These are phyloP conservation scores for Acanthamoeba lenticulata DNA, from an alignment of 208 protist species.

Conservation along the genomic window DNA sequence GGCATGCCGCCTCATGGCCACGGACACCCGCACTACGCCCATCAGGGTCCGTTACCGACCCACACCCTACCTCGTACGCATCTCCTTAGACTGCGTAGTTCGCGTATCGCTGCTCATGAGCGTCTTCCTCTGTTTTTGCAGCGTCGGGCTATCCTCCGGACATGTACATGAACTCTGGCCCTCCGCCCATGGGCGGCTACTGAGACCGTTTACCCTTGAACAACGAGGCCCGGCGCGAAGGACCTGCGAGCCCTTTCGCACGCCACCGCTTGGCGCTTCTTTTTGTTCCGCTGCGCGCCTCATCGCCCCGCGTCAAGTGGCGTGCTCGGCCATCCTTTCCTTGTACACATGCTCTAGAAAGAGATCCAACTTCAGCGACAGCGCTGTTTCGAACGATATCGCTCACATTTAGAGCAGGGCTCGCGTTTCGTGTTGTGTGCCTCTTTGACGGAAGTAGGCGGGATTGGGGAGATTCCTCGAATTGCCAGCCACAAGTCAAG, in stretches of 20 bases:
- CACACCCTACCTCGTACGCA: not conserved
- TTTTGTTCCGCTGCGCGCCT: too few species aligned
- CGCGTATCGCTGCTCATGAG: not conserved
- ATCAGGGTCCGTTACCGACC: not conserved
- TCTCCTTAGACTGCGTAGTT: not conserved
- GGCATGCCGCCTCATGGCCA: not conserved
- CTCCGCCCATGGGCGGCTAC: constrained; percentile 9
- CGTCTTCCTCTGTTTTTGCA: not conserved
- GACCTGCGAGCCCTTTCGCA: not conserved
- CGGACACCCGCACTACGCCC: not conserved
- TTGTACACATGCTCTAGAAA: too few species aligned
- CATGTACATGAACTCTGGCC: constrained; percentile 8
- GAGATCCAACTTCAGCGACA: not conserved
- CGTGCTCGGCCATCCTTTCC: not conserved
- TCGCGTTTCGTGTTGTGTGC: too few species aligned
- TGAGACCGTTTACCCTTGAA: not conserved
- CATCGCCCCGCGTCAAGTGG: too few species aligned
- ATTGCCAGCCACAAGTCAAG: not conserved
- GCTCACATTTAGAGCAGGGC: too few species aligned
- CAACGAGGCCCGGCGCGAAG: not conserved
- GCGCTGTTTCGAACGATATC: not conserved
- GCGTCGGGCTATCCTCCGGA: constrained; percentile 6
- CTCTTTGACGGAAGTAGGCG: too few species aligned
- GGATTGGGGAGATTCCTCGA: not conserved
- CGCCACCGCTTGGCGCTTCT: not conserved